Conservation (phyloP, 2,329 filamentous ascomycete genomes). For the Aspergillus clavatus region DNA sequence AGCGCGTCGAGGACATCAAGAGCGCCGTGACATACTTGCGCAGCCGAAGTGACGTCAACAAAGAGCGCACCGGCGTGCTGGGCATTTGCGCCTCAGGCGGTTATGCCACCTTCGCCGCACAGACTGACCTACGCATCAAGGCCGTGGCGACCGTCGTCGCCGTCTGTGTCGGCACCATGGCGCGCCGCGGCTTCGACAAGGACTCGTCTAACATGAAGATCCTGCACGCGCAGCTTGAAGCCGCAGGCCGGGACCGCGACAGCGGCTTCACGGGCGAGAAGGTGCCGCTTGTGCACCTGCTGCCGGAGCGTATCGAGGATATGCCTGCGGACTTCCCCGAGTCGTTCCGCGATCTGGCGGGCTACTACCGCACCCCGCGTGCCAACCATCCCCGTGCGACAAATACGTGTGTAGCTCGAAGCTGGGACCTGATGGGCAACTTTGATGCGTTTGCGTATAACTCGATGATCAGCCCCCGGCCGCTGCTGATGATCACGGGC, state of each 20-base stretch:
- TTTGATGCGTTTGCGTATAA: conserved; percentile 21
- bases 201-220: conserved; percentile 9
- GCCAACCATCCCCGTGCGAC: conserved; percentile 31
- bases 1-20: conserved; percentile 22
- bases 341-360: conserved; percentile 31
- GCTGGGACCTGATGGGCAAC: conserved; percentile 27
- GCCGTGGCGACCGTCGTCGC: conserved; percentile 16
- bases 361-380: conserved; percentile 31
- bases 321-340: no score
- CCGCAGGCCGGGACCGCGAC: conserved; percentile 16
- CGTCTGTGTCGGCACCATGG: conserved; percentile 12
- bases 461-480: conserved; percentile 20
- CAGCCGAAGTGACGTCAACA: conserved; percentile 16
- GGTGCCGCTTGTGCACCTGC: conserved; percentile 13
- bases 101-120: conserved; percentile 32
- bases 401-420: no score
- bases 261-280: conserved; percentile 19
- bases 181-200: conserved; percentile 10
- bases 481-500: conserved; percentile 22
- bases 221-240: conserved; percentile 12
- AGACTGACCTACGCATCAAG: conserved; percentile 23
- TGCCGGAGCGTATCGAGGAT: no score
- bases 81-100: conserved; percentile 26
- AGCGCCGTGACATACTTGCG: conserved; percentile 26
- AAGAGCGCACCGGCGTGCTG: conserved; percentile 23